These are phyloP conservation scores for Arthrobotrys sphaeroides DNA, from an alignment of 2,329 filamentous ascomycete genomes.

Conservation along the genomic window DNA sequence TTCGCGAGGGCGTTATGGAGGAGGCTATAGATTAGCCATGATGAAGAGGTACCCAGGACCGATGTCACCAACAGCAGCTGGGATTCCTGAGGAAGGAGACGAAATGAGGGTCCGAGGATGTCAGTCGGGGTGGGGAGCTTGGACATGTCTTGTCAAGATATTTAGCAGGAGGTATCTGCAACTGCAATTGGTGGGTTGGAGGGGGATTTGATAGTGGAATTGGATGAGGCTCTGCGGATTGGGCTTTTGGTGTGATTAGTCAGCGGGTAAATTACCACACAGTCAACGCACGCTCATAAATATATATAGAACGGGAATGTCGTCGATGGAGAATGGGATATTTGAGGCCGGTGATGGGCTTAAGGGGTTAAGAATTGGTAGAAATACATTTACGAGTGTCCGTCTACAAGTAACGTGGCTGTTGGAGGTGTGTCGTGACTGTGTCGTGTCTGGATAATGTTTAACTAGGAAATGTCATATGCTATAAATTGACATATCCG, in stretches of 20 bases:
- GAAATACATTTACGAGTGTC: no score
- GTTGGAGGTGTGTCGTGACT: no score
- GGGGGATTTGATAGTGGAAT: background rate
- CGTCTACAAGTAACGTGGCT: no score
- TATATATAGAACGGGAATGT: background rate
- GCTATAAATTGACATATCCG: no score
- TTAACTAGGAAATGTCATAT: no score
- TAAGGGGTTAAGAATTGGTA: background rate
- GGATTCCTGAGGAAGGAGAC: constrained; percentile 68
- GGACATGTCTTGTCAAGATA: constrained; percentile 44
- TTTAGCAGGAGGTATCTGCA: no score
- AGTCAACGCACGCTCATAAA: background rate
- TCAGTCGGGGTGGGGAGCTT: constrained; percentile 34
- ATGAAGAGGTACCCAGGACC: constrained; percentile 72
- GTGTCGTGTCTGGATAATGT: no score
- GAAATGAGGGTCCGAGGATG: constrained; percentile 64
- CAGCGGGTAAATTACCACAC: background rate
- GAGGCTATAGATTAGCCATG: constrained; percentile 69
- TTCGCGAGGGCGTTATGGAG: constrained; percentile 53
- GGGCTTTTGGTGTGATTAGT: background rate
- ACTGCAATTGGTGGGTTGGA: background rate
- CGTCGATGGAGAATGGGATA: background rate
- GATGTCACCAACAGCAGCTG: constrained; percentile 74
- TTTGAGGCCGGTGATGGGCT: background rate
- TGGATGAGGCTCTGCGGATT: background rate